A percentile compares a stretch with the other conserved stretches of the same genome.
These are phyloP conservation scores for Basidioascus undulatus DNA, from an alignment of 768 basidiomycete genomes.

Conservation along the genomic window DNA sequence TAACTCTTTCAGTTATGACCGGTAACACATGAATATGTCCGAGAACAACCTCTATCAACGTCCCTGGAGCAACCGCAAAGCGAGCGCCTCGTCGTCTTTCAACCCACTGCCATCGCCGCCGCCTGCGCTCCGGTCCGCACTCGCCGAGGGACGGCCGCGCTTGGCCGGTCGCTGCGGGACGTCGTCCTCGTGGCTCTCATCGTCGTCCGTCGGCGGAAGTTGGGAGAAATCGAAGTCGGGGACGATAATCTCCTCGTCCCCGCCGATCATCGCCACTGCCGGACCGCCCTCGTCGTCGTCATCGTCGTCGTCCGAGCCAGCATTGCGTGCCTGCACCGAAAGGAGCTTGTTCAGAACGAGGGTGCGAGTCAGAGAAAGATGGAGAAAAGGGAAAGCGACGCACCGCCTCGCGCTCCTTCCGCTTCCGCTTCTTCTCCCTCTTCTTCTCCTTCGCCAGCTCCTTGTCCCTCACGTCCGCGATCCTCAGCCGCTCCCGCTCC, in stretches of 20 bases:
- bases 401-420: conserved; percentile 48
- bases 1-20: too few relatives aligned
- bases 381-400: conserved; percentile 18
- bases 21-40: too few relatives aligned
- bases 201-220: conserved; percentile 20
- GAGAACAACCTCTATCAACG: too few relatives aligned
- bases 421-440: conserved; percentile 72
- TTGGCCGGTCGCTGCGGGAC: conserved; percentile 8
- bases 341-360: not conserved
- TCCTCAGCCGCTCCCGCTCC: conserved; percentile 46
- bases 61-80: conserved; percentile 28
- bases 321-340: conserved; percentile 4
- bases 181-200: conserved; percentile 16
- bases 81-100: conserved; percentile 39
- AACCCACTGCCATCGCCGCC: conserved; percentile 20
- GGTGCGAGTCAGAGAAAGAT: not conserved
- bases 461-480: conserved; percentile 50
- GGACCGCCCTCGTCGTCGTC: not conserved
- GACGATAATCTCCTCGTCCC: conserved; percentile 21
- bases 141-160: not conserved
- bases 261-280: conserved; percentile 7
- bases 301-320: conserved; percentile 1
- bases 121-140: conserved; percentile 15
- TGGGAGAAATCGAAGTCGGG: conserved; percentile 50
- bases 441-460: conserved; percentile 67